Conservation (phyloP, 2,329 filamentous ascomycete species). For the Orbilia blumenaviensis region DNA sequence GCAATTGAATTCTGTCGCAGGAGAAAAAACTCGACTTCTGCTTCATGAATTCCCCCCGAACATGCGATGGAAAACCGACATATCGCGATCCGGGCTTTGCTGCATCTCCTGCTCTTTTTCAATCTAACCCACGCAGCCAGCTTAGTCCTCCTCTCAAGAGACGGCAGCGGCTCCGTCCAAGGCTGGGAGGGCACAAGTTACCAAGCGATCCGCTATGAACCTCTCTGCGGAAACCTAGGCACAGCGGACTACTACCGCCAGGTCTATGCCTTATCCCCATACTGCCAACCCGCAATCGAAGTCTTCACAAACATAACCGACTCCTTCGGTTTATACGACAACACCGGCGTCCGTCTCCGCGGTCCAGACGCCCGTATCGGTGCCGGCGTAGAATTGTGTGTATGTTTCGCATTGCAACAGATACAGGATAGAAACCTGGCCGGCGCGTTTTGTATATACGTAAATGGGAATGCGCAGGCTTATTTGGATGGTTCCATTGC, state of each 20-base stretch:
- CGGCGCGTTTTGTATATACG: not conserved
- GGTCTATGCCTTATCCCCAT: not conserved
- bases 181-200: not conserved
- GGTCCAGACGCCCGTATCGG: not conserved
- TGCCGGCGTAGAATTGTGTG: not conserved
- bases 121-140: not conserved
- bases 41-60: too few relatives aligned
- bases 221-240: slow-evolving; percentile 1
- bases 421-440: not conserved
- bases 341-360: not conserved
- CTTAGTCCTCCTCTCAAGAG: not conserved
- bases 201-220: slow-evolving; percentile 9
- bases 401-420: not conserved
- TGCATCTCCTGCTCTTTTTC: not conserved
- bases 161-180: not conserved
- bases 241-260: not conserved
- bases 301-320: slow-evolving; percentile 1
- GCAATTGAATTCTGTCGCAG: too few relatives aligned
- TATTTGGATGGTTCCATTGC: not conserved
- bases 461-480: not conserved
- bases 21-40: too few relatives aligned
- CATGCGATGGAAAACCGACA: not conserved
- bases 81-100: not conserved
- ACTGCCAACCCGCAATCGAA: not conserved
- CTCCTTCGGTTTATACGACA: not conserved